Evolutionary conservation across 805 yeast genomes (phyloP), one percentile per base, ranked within the genome.

Genomic region (Suhomyces pyralidae): DNA sequence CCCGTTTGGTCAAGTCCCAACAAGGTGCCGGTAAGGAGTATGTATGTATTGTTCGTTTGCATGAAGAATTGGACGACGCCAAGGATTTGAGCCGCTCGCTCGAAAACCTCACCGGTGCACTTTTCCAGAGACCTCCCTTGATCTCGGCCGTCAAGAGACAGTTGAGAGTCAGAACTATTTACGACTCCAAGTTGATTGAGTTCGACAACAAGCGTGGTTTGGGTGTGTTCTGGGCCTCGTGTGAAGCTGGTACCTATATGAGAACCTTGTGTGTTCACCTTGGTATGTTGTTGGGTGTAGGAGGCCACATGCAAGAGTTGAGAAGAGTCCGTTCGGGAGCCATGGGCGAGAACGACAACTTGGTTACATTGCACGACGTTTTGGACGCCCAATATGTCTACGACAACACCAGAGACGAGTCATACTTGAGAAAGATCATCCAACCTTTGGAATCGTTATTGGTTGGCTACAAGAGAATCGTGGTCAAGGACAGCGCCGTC

Each of bases 11-110:
- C 61, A 94, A 94, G 76, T 90, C 97, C 51, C 99, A 94, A 79
- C 99, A 94, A 76, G 98, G 98, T 78, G 99, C 99, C 46, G 99
- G 99, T 82, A 94, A 94, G 74, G 99, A 94, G 85, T 94, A 94
- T 77, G 99, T 94, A 51, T 94, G 98, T 80, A 90, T 94, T 61
- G 94, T 90, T 54, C 85, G 98, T 80, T 81, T 94, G 65, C 99
- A 94, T 73, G 97, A 93, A 59, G 91, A 91, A 57, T 79, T 94
- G 60, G 84, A 88, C 61, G 97, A 91, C 62, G 94, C 88, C 67
- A 90, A 90, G 71, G 97, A 87, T 62, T 80, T 94, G 74, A 90
- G 85, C 51, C 86, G 96, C 66, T 79, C 89, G 25, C 80, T 94
- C 61, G 99, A 94, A 77, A 90, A 91, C 72, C 81, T 94, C 68